Base-by-base conservation (phyloP, 768 basidiomycete species). In the Lactifluus hygrophoroides region DNA sequence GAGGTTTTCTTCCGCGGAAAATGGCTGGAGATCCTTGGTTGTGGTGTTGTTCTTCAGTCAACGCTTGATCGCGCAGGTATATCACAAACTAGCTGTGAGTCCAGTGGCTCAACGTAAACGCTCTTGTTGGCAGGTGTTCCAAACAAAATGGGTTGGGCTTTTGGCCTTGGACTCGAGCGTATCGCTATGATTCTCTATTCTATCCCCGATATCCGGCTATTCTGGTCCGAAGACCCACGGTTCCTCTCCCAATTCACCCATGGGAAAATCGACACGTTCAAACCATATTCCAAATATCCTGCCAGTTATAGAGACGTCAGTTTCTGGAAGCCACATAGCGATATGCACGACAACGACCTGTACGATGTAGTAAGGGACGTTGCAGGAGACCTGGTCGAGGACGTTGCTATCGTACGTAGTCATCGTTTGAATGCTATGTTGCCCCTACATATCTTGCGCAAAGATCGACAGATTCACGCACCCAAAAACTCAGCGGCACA, bases 121-220 rank as follows among this genome's bases (percentile, higher is more conserved):
- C 35, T 17, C 23, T 5, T 51, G 21, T 35, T 19, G 32, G 34
- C 64, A 90, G 95, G 80, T 61, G 82, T 95, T 2, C 74, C 79
- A 1, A 74, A 89, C 67, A 94, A 95, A 68, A 82, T 92, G 65
- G 92, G 94, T 27, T 99, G 96, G 95, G 96, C 96, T 0, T 98
- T 97, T 67, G 96, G 96, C 25, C 84, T 99, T 52, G 96, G 96
- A 4, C 79, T 99, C 44, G 96, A 99, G 69, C 83, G 96, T 32
- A 94, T 98, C 63, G 93, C 94, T 16, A 99, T 99, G 96, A 84
- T 98, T 60, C 82, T 99, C 47, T 98, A 87, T 74, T 86, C 86
- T 14, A 95, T 99, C 52, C 96, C 95, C 9, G 96, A 99, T 70
- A 98, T 99, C 69, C 88, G 96, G 17, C 76, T 99, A 14, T 99